These are phyloP conservation scores for Skeletonema costatum DNA, from an alignment of 108 stramenopile genomes.

Conservation along the genomic window DNA sequence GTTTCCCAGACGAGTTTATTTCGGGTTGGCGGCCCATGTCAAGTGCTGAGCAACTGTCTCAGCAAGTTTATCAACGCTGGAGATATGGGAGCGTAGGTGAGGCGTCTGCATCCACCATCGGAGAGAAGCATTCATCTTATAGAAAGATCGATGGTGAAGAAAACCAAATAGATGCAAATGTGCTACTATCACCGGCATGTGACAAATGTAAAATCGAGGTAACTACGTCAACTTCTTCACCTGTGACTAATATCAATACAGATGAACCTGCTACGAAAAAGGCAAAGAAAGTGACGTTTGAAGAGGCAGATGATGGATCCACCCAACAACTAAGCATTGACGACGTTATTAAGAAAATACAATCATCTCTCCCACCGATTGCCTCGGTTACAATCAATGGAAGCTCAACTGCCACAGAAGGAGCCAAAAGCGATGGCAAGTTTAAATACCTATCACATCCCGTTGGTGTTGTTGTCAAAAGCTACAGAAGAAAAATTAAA, in stretches of 20 bases:
- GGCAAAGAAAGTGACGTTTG: constrained; percentile 3
- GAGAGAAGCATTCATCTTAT: constrained; percentile 18
- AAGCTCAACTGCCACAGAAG: neutral
- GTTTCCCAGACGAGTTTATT: constrained; percentile 58
- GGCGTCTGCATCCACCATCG: neutral
- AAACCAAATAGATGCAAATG: constrained; percentile 22
- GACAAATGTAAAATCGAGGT: constrained; percentile 31
- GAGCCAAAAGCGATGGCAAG: neutral
- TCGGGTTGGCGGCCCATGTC: constrained; percentile 61
- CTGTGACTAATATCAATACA: neutral
- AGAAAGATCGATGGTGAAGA: neutral
- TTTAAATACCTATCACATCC: constrained; percentile 19
- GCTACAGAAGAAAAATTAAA: constrained; percentile 36
- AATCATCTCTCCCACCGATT: constrained; percentile 26
- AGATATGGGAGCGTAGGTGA: constrained; percentile 4
- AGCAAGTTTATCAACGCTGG: constrained; percentile 24
- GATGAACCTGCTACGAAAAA: constrained; percentile 21
- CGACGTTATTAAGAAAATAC: constrained; percentile 20
- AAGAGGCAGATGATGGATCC: neutral
- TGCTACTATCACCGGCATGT: constrained; percentile 28
- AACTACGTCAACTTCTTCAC: neutral
- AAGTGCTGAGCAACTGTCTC: constrained; percentile 32
- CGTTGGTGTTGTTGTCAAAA: constrained; percentile 25
- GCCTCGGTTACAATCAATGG: constrained; percentile 8
- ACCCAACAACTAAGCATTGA: constrained; percentile 7